Evolutionary conservation across 345 rosid genomes (phyloP), one percentile per base, ranked within the genome.

Genomic region (Gossypium turneri): DNA sequence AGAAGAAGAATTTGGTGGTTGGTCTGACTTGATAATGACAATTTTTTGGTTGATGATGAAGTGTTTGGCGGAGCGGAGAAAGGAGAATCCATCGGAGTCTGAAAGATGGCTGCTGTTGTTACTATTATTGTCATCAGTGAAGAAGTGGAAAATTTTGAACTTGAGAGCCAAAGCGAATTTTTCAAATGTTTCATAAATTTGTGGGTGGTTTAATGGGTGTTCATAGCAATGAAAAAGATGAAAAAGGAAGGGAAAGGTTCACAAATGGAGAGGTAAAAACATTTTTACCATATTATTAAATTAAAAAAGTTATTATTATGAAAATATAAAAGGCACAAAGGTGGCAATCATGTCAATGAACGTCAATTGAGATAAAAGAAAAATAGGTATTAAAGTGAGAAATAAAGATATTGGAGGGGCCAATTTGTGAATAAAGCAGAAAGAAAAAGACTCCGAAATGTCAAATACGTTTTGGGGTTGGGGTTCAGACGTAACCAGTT

Each of bases 21-120:
- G 77, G 76, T 92, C 98, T 0, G 97, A 98, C 70, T 91, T 95
- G 78, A 93, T 84, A 73, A 95, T 94, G 72, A 95, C 93, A 59
- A 95, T 96, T 72, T 93, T 88, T 81, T 91, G 99, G 79, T 92
- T 93, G 80, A 93, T 77, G 83, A 95, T 93, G 85, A 93, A 88
- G 75, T 91, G 97, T 27, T 94, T 97, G 27, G 91, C 73, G 67
- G 94, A 94, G 74, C 92, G 91, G 43, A 94, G 91, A 63, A 94
- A 92, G 5, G 89, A 2, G 74, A 89, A 87, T 9, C 90, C 88
- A 3, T 85, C 87, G 73, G 75, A 59, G 22, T 70, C 84, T 52
- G 78, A 81, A 73, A 73, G 67, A 11, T 77, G 82, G 63, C 70
- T 83, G 27, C 63, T 79, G 47, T 73, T 80, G 9, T 17, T n/a